phyloP scores from a whole-genome alignment of 441 rosid species.

The Populus trichocarpa region DNA sequence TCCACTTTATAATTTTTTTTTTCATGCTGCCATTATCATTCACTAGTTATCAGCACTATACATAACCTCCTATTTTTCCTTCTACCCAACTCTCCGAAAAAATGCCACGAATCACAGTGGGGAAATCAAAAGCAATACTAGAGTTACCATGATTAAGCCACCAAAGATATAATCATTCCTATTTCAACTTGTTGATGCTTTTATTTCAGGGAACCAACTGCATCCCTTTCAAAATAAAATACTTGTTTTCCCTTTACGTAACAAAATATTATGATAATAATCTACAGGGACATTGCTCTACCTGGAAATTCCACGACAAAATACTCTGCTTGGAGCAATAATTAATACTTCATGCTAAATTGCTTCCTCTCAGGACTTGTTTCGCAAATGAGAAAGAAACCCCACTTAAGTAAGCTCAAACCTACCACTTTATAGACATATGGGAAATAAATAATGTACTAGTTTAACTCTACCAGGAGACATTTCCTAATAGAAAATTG shows the following conservation, averaged over 20 bases:
- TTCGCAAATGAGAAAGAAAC: not conserved
- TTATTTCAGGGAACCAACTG: not conserved
- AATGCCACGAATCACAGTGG: not conserved
- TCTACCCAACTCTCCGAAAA: not conserved
- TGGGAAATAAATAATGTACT: not conserved
- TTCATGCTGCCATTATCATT: not conserved
- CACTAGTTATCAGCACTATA: not conserved
- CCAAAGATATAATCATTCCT: not conserved
- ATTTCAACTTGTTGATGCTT: not conserved
- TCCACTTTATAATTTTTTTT: not conserved
- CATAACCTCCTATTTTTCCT: not conserved
- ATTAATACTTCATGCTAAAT: not conserved
- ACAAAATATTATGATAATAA: not conserved
- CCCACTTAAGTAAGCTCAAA: not conserved
- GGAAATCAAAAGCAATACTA: not conserved
- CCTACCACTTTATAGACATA: not conserved
- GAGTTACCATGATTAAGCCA: not conserved
- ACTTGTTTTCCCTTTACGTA: not conserved
- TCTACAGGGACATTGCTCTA: not conserved
- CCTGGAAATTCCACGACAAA: not conserved
- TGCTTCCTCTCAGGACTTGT: not conserved
- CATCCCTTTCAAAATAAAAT: not conserved
- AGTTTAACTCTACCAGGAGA: not conserved
- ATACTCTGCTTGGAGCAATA: not conserved
- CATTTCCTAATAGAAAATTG: not conserved